Base-by-base conservation (phyloP, 352 stramenopile species). In the Pythium apleroticum region DNA sequence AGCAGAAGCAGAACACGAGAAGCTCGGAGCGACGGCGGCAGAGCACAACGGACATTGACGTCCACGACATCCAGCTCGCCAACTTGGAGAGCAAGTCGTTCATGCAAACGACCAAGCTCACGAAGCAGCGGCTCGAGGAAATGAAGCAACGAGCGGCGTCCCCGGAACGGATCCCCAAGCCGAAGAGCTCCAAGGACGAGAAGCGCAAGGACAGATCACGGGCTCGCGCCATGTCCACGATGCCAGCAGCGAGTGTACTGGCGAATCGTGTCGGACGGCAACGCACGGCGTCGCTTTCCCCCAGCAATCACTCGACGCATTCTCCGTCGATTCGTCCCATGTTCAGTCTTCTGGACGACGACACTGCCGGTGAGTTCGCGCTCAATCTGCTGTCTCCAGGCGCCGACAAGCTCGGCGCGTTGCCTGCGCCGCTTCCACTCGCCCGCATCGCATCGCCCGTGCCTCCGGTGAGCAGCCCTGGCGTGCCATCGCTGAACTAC, bases 21-120 rank as follows among this genome's bases (percentile, higher is more conserved):
- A 33, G 50, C 62, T n/a, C 33, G 56, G 65, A 57, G 8, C 72
- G 66, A 15, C 60, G 58, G 35, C 31, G 62, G 37, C 72, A 60
- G 10, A 78, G 66, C 33, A 28, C 31, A 11, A 28, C 57, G 12
- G 48, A 57, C 20, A 31, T 55, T 27, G 50, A 63, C 31, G 14
- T 62, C 7, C 17, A 20, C 31, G 33, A 65, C n/a, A 17, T 28
- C 75, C 55, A 77, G 53, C 72, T 71, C 46, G 72, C 58, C 17
- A 41, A 58, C 3, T 65, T 88, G 49, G 76, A 77, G 52, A 61
- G 27, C 50, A 91, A 87, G 69, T 86, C 75, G 24, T 91, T 88
- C 46, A 74, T 80, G 68, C 78, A 87, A 54, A 71, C 75, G 15
- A 88, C 80, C n/a, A 81, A 88, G 55, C 66, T 79, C 28, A 65